Conservation (phyloP, 2,329 filamentous ascomycete genomes). For the Lachnellula suecica region DNA sequence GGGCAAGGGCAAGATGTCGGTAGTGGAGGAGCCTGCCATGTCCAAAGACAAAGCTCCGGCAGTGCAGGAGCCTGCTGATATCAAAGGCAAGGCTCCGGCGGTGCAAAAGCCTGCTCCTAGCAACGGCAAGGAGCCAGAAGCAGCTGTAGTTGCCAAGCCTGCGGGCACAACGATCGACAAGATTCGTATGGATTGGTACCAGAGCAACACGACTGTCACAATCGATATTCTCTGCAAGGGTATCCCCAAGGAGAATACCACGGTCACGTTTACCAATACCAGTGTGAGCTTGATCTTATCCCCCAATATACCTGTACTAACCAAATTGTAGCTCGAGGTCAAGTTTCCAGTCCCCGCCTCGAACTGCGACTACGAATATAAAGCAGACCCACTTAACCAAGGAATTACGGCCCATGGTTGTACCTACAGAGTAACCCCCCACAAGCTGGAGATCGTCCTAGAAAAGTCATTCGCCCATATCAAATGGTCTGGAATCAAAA, state of each 20-base stretch:
- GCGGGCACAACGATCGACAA: conserved; percentile 45
- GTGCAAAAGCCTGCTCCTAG: conserved; percentile 1
- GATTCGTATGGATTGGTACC: conserved; percentile 69
- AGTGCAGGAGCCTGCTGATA: too few species aligned
- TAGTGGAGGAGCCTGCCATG: background rate
- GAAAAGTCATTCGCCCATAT: conserved; percentile 61
- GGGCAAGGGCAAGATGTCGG: conserved; percentile 6
- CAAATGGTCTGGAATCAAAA: conserved; percentile 25
- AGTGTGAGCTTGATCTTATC: conserved; percentile 14
- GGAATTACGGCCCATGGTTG: conserved; percentile 61
- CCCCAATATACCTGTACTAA: conserved; percentile 16
- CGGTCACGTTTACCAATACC: conserved; percentile 40
- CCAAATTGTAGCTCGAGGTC: conserved; percentile 46
- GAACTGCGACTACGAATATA: conserved; percentile 54
- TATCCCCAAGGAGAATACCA: conserved; percentile 54
- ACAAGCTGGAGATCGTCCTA: conserved; percentile 77
- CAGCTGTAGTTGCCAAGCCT: conserved; percentile 31
- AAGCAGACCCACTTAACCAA: conserved; percentile 66
- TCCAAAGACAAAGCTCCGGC: too few species aligned
- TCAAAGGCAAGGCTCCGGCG: too few species aligned
- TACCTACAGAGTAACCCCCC: conserved; percentile 65
- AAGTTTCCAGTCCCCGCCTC: conserved; percentile 56
- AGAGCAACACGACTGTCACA: conserved; percentile 58
- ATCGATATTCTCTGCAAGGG: conserved; percentile 67
- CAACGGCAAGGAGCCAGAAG: conserved; percentile 14